A percentile compares a stretch with the other conserved stretches of the same genome.
Conservation (phyloP, 2,329 filamentous ascomycete species). For the Penicillium sp. region DNA sequence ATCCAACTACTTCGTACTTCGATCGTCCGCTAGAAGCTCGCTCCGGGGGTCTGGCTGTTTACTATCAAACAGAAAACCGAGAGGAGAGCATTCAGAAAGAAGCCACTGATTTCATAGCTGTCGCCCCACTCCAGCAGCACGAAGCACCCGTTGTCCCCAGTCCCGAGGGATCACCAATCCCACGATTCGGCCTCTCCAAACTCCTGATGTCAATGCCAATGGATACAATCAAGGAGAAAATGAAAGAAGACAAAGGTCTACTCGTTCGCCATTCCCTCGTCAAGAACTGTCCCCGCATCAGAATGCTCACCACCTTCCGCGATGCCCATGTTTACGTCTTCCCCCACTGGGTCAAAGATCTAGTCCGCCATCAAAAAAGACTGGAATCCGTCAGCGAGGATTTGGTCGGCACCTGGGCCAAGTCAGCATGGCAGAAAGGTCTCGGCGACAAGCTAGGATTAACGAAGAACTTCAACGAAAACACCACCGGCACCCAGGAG, state of each 20-base stretch:
- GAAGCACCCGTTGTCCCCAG: background rate
- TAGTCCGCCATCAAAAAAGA: background rate
- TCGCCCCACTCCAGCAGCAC: background rate
- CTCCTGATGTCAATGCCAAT: conserved; percentile 3
- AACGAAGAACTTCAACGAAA: background rate
- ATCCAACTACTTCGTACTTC: background rate
- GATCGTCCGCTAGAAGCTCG: background rate
- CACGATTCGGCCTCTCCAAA: conserved; percentile 1
- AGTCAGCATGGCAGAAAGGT: conserved; percentile 2
- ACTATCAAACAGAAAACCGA: background rate
- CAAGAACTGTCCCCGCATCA: background rate
- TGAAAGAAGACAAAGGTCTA: background rate
- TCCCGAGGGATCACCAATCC: background rate
- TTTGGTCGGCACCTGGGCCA: conserved; percentile 1
- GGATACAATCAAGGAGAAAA: conserved; percentile 1
- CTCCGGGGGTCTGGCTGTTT: background rate
- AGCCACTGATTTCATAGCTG: background rate
- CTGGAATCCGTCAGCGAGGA: conserved; percentile 2
- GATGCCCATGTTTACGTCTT: conserved; percentile 7
- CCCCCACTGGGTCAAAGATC: background rate
- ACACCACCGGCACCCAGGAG: background rate
- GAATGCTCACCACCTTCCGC: background rate
- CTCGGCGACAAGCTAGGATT: conserved; percentile 2
- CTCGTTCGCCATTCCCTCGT: background rate
- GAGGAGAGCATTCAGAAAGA: background rate